Conservation (phyloP, 805 yeast genomes). For the Cyberlindnera lachancei region DNA sequence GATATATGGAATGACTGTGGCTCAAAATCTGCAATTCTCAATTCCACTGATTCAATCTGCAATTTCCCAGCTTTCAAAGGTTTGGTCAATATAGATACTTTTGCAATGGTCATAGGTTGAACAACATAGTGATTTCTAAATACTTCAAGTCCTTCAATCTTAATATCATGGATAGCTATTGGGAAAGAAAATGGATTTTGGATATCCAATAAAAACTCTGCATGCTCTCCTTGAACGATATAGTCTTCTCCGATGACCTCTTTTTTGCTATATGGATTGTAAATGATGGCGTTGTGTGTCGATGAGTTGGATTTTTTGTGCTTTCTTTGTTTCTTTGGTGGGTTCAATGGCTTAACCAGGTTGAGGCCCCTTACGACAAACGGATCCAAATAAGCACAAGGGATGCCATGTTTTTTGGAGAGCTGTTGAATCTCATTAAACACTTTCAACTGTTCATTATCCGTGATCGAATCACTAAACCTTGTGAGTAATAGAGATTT, state of each 20-base stretch:
- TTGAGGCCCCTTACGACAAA: conserved; percentile 47
- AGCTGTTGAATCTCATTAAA: conserved; percentile 27
- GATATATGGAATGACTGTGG: conserved; percentile 37
- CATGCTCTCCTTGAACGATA: conserved; percentile 55
- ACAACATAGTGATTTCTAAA: conserved; percentile 27
- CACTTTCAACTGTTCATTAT: conserved; percentile 47
- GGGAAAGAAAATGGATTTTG: conserved; percentile 82
- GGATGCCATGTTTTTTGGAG: conserved; percentile 19
- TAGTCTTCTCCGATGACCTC: conserved; percentile 20
- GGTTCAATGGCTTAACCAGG: conserved; percentile 25
- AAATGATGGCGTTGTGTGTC: conserved; percentile 33
- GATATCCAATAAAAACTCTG: conserved; percentile 46
- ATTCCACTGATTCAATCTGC: conserved; percentile 41
- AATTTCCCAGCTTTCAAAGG: conserved; percentile 44
- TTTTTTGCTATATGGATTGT: conserved; percentile 46
- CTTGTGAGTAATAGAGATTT: conserved; percentile 49
- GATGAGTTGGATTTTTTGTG: conserved; percentile 5
- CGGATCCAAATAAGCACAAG: conserved; percentile 65
- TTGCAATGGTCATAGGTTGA: conserved; percentile 29
- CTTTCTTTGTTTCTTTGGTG: conserved; percentile 15
- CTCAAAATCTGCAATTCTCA: conserved; percentile 44
- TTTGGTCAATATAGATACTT: conserved; percentile 37
- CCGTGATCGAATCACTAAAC: conserved; percentile 45
- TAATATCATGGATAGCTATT: conserved; percentile 46
- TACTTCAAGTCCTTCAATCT: conserved; percentile 27